phyloP scores from a whole-genome alignment of 768 basidiomycete species.

The Tricholoma furcatifolium region DNA sequence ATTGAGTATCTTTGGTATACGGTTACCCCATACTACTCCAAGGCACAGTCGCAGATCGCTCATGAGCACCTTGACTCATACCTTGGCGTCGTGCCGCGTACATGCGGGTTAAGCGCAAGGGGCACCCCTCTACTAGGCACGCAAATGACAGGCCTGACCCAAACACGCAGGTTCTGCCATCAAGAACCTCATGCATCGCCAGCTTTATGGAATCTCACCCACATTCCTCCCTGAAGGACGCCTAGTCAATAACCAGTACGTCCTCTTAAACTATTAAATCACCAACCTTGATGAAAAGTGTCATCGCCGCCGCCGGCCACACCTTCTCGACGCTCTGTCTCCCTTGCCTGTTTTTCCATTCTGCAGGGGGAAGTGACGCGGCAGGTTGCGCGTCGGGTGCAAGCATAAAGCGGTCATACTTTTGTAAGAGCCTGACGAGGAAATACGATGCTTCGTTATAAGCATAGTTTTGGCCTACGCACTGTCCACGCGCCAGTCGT shows the following conservation, averaged over 20 bases:
- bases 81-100: no score
- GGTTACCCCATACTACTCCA: no score
- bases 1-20: no score
- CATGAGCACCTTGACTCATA: no score
- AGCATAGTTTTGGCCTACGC: conserved; percentile 72
- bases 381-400: conserved; percentile 60
- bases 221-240: conserved; percentile 51
- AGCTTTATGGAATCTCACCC: conserved; percentile 48
- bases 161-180: no score
- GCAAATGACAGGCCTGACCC: no score
- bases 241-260: no score
- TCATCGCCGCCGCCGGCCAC: conserved; percentile 63
- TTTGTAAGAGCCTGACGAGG: conserved; percentile 65
- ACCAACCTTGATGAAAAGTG: conserved; percentile 64
- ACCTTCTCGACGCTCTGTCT: conserved; percentile 57
- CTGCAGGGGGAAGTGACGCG: conserved; percentile 58
- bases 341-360: conserved; percentile 51
- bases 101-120: no score
- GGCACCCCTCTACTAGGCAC: no score
- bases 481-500: conserved; percentile 35
- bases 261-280: background rate
- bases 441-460: conserved; percentile 77
- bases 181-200: conserved; percentile 6
- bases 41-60: no score
- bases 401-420: conserved; percentile 57